Evolutionary conservation across 2,329 filamentous ascomycete species (phyloP).

Genomic region (Mollisia scopiformis): DNA sequence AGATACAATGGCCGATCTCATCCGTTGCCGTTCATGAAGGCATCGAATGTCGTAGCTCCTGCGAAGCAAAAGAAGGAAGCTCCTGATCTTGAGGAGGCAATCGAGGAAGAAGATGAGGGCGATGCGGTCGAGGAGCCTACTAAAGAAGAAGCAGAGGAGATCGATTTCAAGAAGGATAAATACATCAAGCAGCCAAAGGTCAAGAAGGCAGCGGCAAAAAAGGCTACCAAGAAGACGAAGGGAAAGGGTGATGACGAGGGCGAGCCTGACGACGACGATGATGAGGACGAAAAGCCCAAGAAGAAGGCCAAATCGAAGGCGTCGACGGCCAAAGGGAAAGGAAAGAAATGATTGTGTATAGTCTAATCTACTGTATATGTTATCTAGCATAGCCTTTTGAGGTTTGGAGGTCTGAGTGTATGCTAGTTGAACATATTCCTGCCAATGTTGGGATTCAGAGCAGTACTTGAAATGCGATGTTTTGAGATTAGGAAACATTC

Average conservation of each 20-base stretch:
- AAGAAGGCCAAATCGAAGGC: slow-evolving; percentile 29
- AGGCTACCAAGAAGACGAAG: slow-evolving; percentile 42
- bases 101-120: slow-evolving; percentile 81
- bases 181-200: slow-evolving; percentile 92
- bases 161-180: slow-evolving; percentile 92
- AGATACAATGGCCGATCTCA: slow-evolving; percentile 88
- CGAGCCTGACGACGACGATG: slow-evolving; percentile 30
- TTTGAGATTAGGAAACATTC: not conserved
- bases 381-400: not conserved
- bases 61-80: slow-evolving; percentile 74
- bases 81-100: slow-evolving; percentile 93
- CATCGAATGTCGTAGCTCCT: slow-evolving; percentile 72
- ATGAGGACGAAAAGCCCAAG: slow-evolving; percentile 30
- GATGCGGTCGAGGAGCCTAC: slow-evolving; percentile 58
- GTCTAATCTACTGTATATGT: not conserved
- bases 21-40: slow-evolving; percentile 95
- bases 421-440: not conserved
- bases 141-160: slow-evolving; percentile 65
- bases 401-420: not conserved
- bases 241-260: slow-evolving; percentile 28
- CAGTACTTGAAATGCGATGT: not conserved
- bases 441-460: not conserved
- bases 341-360: slow-evolving; percentile 26
- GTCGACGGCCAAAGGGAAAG: slow-evolving; percentile 29
- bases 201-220: slow-evolving; percentile 60